phyloP scores from a whole-genome alignment of 192 early-diverging fungal genomes.

The Funneliformis geosporum region DNA sequence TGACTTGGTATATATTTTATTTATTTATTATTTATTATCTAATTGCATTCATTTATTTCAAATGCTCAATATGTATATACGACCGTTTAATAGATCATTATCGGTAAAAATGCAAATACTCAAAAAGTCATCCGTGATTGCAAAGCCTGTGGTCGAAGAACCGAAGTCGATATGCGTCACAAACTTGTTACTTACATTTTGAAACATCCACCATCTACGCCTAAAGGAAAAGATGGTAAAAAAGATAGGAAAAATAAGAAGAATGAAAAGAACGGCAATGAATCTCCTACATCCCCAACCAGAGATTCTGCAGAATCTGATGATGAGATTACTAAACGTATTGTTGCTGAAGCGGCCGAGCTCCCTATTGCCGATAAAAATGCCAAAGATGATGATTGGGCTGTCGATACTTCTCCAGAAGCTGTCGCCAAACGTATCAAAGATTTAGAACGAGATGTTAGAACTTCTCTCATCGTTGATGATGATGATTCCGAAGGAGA shows the following conservation, averaged over 20 bases:
- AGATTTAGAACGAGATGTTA: conserved; percentile 57
- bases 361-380: conserved; percentile 54
- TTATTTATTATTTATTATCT: background rate
- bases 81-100: conserved; percentile 8
- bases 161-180: conserved; percentile 84
- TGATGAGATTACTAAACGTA: conserved; percentile 67
- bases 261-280: conserved; percentile 50
- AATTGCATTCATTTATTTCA: background rate
- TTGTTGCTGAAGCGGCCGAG: conserved; percentile 70
- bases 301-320: conserved; percentile 53
- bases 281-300: conserved; percentile 33
- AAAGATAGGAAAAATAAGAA: conserved; percentile 53
- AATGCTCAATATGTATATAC: background rate
- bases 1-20: conserved; percentile 62
- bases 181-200: conserved; percentile 87
- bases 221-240: conserved; percentile 52
- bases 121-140: conserved; percentile 72
- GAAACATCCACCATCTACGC: conserved; percentile 80
- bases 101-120: conserved; percentile 7
- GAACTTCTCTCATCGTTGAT: conserved; percentile 46
- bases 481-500: conserved; percentile 64
- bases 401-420: conserved; percentile 75
- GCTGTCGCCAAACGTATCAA: conserved; percentile 76
- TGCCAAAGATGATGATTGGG: conserved; percentile 76
- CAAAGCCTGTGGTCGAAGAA: conserved; percentile 88